Base-by-base conservation (phyloP, 208 protist species). In the Leishmania amazonensis region DNA sequence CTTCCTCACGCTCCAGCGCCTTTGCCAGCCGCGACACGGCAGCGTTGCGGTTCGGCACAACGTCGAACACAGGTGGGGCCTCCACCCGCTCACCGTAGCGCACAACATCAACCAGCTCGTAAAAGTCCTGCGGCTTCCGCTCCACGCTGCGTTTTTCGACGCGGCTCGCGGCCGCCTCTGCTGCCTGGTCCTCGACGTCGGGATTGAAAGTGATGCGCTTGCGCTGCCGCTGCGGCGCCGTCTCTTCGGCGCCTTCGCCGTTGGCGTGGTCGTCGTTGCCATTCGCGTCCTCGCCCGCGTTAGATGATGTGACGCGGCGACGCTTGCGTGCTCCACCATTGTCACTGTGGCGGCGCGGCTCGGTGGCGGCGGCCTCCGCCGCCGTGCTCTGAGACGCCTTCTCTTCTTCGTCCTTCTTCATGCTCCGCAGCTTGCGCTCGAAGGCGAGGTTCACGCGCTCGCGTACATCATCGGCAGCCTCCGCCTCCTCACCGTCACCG, bases 41-140 rank as follows among this genome's bases (percentile, higher is more conserved):
- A 9, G 89, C 88, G 81, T 96, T 82, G 49, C 83, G 84, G 78
- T 93, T 93, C 11, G 95, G 95, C 70, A 96, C 78, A 3, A 92
- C 88, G 72, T 96, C 90, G 65, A 97, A 96, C n/a, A 95, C 90
- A 15, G 95, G 95, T 60, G 95, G 95, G 17, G 93, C 95, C 82
- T 96, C 93, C 4, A 96, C 93, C 4, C 95, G 91, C 81, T 97
- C 93, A 38, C 93, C 93, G 83, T 90, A 96, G 38, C 92, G 90
- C 24, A 96, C 93, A 28, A 97, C 88, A 86, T 97, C 94, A 1
- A 97, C 91, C 64, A 97, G 72, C 49, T 97, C 93, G 80, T 93
- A 91, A 67, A 96, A 97, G 57, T 97, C 94, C 51, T 87, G 81
- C 51, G 85, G 77, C 79, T 86, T 87, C 75, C 68, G 73, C 75